Conservation (phyloP, 495 filamentous ascomycete species). For the Neurospora sp. region DNA sequence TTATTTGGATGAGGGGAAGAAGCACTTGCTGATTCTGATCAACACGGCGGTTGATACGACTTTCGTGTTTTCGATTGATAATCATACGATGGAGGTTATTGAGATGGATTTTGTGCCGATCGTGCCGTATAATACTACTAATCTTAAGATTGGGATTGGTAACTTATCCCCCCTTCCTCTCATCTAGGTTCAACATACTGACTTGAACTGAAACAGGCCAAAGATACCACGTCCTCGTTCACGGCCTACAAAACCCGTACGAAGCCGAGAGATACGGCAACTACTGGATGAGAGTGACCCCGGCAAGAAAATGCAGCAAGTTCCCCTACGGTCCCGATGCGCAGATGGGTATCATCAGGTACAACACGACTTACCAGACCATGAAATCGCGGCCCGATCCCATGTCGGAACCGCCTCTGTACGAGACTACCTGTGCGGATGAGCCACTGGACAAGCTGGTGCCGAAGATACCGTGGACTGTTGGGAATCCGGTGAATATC, state of each 20-base stretch:
- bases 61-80: slow-evolving; percentile 38
- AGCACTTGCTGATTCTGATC: slow-evolving; percentile 39
- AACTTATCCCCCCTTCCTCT: too few species aligned
- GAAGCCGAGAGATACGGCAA: slow-evolving; percentile 13
- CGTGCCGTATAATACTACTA: slow-evolving; percentile 29
- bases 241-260: slow-evolving; percentile 32
- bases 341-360: slow-evolving; percentile 9
- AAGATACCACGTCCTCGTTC: slow-evolving; percentile 53
- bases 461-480: slow-evolving; percentile 1
- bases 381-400: not conserved
- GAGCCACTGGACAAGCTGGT: slow-evolving; percentile 3
- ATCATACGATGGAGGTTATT: slow-evolving; percentile 36
- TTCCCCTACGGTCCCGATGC: slow-evolving; percentile 7
- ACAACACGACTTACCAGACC: not conserved
- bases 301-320: slow-evolving; percentile 2
- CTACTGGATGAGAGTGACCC: slow-evolving; percentile 37
- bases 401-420: slow-evolving; percentile 6
- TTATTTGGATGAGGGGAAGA: slow-evolving; percentile 28
- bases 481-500: slow-evolving; percentile 8
- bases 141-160: slow-evolving; percentile 3
- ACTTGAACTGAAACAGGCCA: slow-evolving; percentile 25
- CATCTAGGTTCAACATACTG: too few species aligned
- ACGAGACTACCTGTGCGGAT: slow-evolving; percentile 6
- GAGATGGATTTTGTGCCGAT: slow-evolving; percentile 35
- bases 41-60: slow-evolving; percentile 40